A percentile compares a stretch with the other conserved stretches of the same genome.
phyloP scores from a whole-genome alignment of 768 basidiomycete genomes.

The Hericium coralloides region DNA sequence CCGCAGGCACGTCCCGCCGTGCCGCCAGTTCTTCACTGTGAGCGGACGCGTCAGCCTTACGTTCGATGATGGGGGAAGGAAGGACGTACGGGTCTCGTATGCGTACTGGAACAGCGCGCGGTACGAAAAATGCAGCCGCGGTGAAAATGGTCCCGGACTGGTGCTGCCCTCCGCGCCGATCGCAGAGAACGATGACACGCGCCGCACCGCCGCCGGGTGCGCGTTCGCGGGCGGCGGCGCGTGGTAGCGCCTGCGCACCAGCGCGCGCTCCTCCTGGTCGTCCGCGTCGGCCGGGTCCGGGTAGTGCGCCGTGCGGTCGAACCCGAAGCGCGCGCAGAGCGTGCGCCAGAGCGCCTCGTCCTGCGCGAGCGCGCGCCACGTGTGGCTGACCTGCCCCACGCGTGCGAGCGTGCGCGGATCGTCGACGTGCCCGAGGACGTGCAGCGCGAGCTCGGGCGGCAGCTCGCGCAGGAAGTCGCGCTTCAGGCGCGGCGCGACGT shows the following conservation, averaged over 20 bases:
- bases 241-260: background rate
- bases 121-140: background rate
- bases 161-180: background rate
- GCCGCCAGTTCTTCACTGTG: constrained; percentile 16
- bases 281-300: background rate
- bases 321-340: constrained; percentile 4
- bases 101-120: constrained; percentile 10
- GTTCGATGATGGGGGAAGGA: background rate
- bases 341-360: constrained; percentile 11
- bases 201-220: background rate
- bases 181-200: background rate
- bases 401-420: constrained; percentile 9
- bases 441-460: constrained; percentile 12
- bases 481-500: constrained; percentile 12
- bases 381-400: constrained; percentile 10
- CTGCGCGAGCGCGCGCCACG: constrained; percentile 12
- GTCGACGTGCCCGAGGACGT: constrained; percentile 11
- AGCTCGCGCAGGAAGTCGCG: constrained; percentile 14
- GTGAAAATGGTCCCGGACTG: background rate
- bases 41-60: background rate
- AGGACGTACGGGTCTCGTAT: constrained; percentile 10
- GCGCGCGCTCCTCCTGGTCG: background rate
- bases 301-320: constrained; percentile 4
- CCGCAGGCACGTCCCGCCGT: constrained; percentile 11
- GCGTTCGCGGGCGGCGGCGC: background rate